Conservation (phyloP, 331 rosid species). For the Ulmus americana region DNA sequence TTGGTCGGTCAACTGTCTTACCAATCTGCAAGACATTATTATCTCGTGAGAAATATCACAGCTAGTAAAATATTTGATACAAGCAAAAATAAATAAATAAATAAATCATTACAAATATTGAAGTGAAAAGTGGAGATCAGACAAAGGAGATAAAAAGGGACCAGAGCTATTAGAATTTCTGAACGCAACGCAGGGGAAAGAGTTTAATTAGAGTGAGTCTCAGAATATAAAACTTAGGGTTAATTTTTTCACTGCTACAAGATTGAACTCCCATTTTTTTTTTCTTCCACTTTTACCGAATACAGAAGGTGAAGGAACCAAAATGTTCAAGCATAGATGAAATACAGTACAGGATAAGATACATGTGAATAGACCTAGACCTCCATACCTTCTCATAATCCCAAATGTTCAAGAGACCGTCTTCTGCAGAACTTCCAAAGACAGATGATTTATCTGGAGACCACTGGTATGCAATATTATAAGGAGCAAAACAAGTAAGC, state of each 20-base stretch:
- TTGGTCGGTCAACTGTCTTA: constrained; percentile 64
- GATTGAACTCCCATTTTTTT: no score
- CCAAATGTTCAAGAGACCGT: constrained; percentile 92
- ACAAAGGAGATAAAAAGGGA: not conserved
- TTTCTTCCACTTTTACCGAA: no score
- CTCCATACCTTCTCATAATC: constrained; percentile 75
- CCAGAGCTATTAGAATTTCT: no score
- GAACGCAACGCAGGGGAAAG: no score
- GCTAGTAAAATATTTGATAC: not conserved
- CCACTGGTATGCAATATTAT: constrained; percentile 60
- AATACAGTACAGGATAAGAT: no score
- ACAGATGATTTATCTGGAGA: constrained; percentile 93
- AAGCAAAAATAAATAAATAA: not conserved
- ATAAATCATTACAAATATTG: no score
- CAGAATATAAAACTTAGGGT: no score
- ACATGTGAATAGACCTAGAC: no score
- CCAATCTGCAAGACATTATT: constrained; percentile 46
- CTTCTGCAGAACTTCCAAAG: constrained; percentile 99
- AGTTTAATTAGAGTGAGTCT: no score
- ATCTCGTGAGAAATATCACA: not conserved
- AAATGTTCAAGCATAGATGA: no score
- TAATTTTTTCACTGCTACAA: no score
- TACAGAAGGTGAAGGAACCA: no score
- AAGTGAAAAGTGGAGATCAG: not conserved
- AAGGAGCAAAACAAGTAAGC: constrained; percentile 7